Evolutionary conservation across 495 filamentous ascomycete species (phyloP).

Genomic region (Aspergillus ostianus): DNA sequence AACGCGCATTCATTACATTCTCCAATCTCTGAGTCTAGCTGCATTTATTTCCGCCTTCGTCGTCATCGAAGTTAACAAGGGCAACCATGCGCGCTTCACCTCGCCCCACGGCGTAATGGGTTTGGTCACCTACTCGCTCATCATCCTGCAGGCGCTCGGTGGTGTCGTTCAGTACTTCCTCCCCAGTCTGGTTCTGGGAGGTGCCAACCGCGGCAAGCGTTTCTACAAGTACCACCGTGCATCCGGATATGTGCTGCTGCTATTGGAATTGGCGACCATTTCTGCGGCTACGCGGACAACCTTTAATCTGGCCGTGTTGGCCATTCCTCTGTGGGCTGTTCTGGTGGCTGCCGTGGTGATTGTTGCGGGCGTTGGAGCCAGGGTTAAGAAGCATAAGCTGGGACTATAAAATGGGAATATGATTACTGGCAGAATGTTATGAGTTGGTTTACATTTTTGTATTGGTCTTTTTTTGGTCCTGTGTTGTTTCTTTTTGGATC

Average conservation of each 20-base stretch:
- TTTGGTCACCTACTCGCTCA: constrained; percentile 66
- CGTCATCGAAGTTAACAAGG: constrained; percentile 83
- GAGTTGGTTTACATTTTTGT: constrained; percentile 1
- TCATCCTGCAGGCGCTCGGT: constrained; percentile 70
- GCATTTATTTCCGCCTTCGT: constrained; percentile 64
- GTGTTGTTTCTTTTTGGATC: not conserved
- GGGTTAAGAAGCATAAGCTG: constrained; percentile 82
- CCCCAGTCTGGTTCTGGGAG: constrained; percentile 65
- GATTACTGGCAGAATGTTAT: not conserved
- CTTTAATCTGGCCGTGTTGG: constrained; percentile 58
- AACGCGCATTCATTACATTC: constrained; percentile 61
- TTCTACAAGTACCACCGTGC: constrained; percentile 87
- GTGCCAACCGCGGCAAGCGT: constrained; percentile 72
- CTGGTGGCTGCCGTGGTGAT: constrained; percentile 58
- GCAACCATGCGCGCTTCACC: constrained; percentile 66
- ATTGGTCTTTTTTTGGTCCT: too few species aligned
- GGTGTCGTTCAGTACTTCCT: constrained; percentile 77
- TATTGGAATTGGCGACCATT: constrained; percentile 70
- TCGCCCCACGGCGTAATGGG: constrained; percentile 80
- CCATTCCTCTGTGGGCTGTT: constrained; percentile 72
- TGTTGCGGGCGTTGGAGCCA: constrained; percentile 66
- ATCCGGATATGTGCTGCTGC: constrained; percentile 71
- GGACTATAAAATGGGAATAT: constrained; percentile 45
- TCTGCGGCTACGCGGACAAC: constrained; percentile 71
- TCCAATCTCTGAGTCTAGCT: constrained; percentile 63